Evolutionary conservation across 495 filamentous ascomycete genomes (phyloP), one percentile per base, ranked within the genome.

Genomic region (Xylaria bambusicola): DNA sequence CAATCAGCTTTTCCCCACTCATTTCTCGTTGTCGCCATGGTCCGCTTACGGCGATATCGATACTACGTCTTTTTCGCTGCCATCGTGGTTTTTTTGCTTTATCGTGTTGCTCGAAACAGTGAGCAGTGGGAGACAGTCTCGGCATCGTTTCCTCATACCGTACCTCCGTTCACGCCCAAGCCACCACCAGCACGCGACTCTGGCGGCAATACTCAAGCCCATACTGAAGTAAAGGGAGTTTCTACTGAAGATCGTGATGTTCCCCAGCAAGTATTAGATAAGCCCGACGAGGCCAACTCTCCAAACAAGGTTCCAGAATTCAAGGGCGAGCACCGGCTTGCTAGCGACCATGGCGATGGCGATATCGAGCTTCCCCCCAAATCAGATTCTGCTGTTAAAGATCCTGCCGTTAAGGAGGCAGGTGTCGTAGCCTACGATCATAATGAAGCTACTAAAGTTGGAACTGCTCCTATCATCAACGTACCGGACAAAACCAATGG

Each of bases 41-140:
- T 90, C 57, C 88, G 90, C 38, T 72, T 89, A 62, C 86, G 91
- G 51, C 82, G 90, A 73, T 93, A 91, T 66, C 86, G 91, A 53
- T 77, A 87, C 47, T 87, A 90, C 60, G 68, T 92, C 47, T 73
- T 89, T 63, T 87, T 90, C 67, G 85, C 90, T 46, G 80, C 84
- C 50, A 70, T 90, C 47, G 72, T 86, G 49, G 72, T 87, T 27
- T 73, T 92, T 42, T 74, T 85, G 15, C 71, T 93, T 20, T 82
- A 90, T 63, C 84, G 90, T 68, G 87, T 90, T 51, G 76, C 67
- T 62, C 71, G 66, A 66, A 82, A 73, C 56, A 81, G 70, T 63
- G 59, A 68, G 21, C 68, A 75, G 68, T 80, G 77, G 75, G 75
- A 80, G 26, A 56, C 69, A 21, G 67, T 69, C 33, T 62, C 64